Conservation (phyloP, 306 rosid species). For the Rosa chinensis region DNA sequence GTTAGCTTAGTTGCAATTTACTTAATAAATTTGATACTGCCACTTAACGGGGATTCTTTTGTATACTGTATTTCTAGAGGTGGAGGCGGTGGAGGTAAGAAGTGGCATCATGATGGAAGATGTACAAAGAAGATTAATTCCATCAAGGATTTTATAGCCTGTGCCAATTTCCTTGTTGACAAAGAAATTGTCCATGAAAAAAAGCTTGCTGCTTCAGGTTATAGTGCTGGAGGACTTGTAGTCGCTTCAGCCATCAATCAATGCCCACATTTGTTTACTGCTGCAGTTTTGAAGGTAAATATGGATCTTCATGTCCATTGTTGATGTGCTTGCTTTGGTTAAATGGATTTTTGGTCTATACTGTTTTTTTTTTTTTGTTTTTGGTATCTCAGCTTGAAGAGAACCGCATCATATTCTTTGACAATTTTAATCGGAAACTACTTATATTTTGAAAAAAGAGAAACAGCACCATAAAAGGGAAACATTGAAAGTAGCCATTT, state of each 20-base stretch:
- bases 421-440: neutral
- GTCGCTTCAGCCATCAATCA: conserved; percentile 86
- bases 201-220: conserved; percentile 86
- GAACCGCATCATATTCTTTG: neutral
- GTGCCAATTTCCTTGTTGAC: conserved; percentile 79
- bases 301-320: neutral
- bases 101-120: conserved; percentile 88
- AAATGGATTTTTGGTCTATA: neutral
- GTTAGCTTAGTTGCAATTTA: conserved; percentile 3
- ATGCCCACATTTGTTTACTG: conserved; percentile 73
- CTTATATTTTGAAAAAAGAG: neutral
- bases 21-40: neutral
- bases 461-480: neutral
- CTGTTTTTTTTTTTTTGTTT: neutral
- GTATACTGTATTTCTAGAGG: conserved; percentile 59
- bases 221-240: conserved; percentile 92
- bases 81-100: conserved; percentile 91
- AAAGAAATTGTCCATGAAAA: conserved; percentile 63
- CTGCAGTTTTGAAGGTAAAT: conserved; percentile 78
- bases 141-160: conserved; percentile 72
- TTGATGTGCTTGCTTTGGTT: conserved; percentile 25
- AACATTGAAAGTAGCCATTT: conserved; percentile 8
- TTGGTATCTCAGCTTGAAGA: neutral
- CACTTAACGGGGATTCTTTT: conserved; percentile 21
- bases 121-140: conserved; percentile 65